Evolutionary conservation across 2,329 filamentous ascomycete species (phyloP), one percentile per base, ranked within the genome.

Genomic region (Drechslerella coelobrocha): DNA sequence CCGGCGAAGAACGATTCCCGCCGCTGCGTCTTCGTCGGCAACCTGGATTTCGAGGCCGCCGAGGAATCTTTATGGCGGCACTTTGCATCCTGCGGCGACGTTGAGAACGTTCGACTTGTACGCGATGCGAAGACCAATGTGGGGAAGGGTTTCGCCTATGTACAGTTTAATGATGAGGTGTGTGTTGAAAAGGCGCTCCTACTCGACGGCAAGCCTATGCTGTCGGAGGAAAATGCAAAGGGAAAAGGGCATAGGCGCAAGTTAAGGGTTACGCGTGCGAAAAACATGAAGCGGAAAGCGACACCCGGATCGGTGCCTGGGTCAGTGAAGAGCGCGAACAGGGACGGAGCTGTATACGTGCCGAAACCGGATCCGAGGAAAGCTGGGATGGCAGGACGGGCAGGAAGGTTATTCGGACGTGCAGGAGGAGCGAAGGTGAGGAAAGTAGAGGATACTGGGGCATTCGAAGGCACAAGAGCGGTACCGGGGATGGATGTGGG

Each of bases 71-170:
- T 96, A 1, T 96, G 92, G 92, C 84, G 87, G 48, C 88, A 89
- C 19, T 95, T 96, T 76, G 81, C 83, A 69, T 86, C 89, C 78
- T 88, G 84, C 72, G 92, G 93, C 74, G 89, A 85, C 73, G 90
- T 99, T 10, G 93, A 99, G 80, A 96, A 88, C 77, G 95, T 99
- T 34, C 89, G 94, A 31, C 92, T 99, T 19, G 86, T 97, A 54
- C 87, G 94, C 61, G 94, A 99, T 77, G 83, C 90, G 73, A 89
- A 89, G 74, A 99, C 95, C 6, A 86, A 95, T 53, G 91, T 99
- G 27, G 92, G 94, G 76, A 99, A 99, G 78, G 94, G 94, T 2
- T 91, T 99, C 77, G 95, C 95, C 72, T 99, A 99, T 77, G 93
- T 99, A 14, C 94, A 99, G 78, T 99, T 99, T 80, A 86, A 88